Conservation (phyloP, 2,329 filamentous ascomycete species). For the Aspergillus bombycis region DNA sequence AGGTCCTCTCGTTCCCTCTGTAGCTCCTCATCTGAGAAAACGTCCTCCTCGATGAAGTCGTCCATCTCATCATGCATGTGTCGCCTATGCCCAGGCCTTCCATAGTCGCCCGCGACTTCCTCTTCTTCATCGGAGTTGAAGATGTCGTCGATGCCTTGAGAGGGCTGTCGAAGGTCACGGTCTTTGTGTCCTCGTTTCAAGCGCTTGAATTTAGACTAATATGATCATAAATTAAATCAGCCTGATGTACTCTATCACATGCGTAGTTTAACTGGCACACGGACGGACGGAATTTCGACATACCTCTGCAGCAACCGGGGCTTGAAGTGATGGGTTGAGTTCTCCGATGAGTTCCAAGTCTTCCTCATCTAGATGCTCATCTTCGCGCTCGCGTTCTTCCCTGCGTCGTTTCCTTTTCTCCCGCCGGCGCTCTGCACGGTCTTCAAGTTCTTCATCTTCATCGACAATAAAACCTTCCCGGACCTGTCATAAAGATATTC, state of each 20-base stretch:
- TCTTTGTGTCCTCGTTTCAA: conserved; percentile 88
- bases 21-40: conserved; percentile 80
- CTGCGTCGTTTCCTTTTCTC: conserved; percentile 77
- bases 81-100: conserved; percentile 54
- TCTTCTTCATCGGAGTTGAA: conserved; percentile 94
- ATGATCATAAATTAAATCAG: conserved; percentile 11
- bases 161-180: conserved; percentile 57
- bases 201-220: conserved; percentile 88
- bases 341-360: conserved; percentile 94
- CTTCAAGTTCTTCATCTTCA: conserved; percentile 81
- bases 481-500: conserved; percentile 57
- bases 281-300: conserved; percentile 26
- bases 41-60: conserved; percentile 97
- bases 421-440: conserved; percentile 60
- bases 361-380: conserved; percentile 85
- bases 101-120: conserved; percentile 55
- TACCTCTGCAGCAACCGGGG: conserved; percentile 71
- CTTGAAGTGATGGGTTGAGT: conserved; percentile 70
- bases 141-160: conserved; percentile 83
- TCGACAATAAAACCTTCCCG: conserved; percentile 96
- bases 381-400: conserved; percentile 79
- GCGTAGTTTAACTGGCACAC: background rate
- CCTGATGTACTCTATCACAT: conserved; percentile 7
- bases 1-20: conserved; percentile 79
- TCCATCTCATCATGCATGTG: conserved; percentile 78